Evolutionary conservation across 441 rosid species (phyloP).

Genomic region (Populus trichocarpa): DNA sequence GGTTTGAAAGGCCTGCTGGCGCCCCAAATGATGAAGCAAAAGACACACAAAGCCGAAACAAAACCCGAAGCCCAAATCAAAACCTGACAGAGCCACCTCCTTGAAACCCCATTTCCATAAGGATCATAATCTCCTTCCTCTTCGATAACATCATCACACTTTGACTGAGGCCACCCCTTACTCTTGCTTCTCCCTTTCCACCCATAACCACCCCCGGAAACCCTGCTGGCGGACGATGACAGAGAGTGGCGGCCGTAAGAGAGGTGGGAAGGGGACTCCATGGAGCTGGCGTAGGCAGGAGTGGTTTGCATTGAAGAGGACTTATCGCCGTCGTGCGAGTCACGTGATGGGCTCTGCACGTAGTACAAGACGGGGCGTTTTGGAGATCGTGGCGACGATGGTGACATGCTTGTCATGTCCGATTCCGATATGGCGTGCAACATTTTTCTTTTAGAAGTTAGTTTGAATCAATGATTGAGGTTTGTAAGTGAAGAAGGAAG

Average conservation of each 20-base stretch:
- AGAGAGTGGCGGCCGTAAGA: conserved; percentile 63
- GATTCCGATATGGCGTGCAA: conserved; percentile 50
- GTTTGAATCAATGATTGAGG: neutral
- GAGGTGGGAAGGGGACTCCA: conserved; percentile 73
- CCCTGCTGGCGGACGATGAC: conserved; percentile 62
- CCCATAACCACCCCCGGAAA: conserved; percentile 55
- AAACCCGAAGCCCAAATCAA: conserved; percentile 43
- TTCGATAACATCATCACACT: conserved; percentile 37
- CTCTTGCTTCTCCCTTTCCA: conserved; percentile 45
- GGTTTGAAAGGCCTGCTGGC: conserved; percentile 79
- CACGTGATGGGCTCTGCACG: conserved; percentile 77
- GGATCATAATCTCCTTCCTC: conserved; percentile 64
- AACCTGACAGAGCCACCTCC: conserved; percentile 32
- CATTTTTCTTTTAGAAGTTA: conserved; percentile 13
- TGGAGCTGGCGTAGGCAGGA: conserved; percentile 53
- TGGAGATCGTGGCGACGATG: conserved; percentile 56
- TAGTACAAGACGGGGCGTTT: conserved; percentile 52
- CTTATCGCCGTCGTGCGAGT: conserved; percentile 65
- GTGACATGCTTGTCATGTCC: conserved; percentile 49
- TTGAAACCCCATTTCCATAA: conserved; percentile 31
- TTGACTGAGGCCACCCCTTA: conserved; percentile 58
- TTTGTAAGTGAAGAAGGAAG: neutral
- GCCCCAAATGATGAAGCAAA: conserved; percentile 81
- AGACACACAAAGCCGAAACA: conserved; percentile 49
- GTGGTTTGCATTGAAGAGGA: conserved; percentile 53